These are phyloP conservation scores for Plasmodium berghei DNA, from an alignment of 169 alveolate genomes.

Conservation along the genomic window DNA sequence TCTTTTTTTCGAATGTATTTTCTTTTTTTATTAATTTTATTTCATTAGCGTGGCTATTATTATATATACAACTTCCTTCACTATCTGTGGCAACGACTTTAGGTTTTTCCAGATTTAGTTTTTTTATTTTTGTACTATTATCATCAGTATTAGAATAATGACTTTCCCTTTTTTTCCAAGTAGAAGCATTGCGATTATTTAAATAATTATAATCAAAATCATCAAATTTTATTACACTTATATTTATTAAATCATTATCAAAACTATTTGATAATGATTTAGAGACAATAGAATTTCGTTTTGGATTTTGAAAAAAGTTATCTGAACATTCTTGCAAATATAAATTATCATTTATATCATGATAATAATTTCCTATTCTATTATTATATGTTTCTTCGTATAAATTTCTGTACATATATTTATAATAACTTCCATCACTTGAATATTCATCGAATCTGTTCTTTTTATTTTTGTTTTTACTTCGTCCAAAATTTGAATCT, in stretches of 20 bases:
- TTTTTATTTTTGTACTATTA: neutral
- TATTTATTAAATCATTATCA: slow-evolving; percentile 51
- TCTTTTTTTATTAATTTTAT: neutral
- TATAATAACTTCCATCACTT: slow-evolving; percentile 75
- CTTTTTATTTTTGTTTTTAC: slow-evolving; percentile 3
- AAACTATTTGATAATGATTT: slow-evolving; percentile 56
- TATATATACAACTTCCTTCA: slow-evolving; percentile 13
- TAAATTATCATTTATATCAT: slow-evolving; percentile 64
- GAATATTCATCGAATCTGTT: slow-evolving; percentile 62
- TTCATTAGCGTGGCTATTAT: neutral
- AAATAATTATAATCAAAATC: slow-evolving; percentile 72
- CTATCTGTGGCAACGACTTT: slow-evolving; percentile 37
- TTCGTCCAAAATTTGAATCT: neutral
- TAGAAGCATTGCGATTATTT: slow-evolving; percentile 8
- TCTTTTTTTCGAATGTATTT: neutral
- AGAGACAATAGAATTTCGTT: slow-evolving; percentile 16
- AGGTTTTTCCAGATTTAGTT: slow-evolving; percentile 33
- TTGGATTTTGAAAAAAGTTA: slow-evolving; percentile 52
- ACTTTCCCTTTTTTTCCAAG: slow-evolving; percentile 10
- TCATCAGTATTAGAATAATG: neutral
- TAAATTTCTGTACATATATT: slow-evolving; percentile 62
- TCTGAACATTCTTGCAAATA: slow-evolving; percentile 73
- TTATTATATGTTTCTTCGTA: slow-evolving; percentile 69
- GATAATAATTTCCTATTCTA: slow-evolving; percentile 32
- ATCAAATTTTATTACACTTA: slow-evolving; percentile 68